These are phyloP conservation scores for Mucor lusitanicus DNA, from an alignment of 371 early-diverging fungal genomes.

Conservation along the genomic window DNA sequence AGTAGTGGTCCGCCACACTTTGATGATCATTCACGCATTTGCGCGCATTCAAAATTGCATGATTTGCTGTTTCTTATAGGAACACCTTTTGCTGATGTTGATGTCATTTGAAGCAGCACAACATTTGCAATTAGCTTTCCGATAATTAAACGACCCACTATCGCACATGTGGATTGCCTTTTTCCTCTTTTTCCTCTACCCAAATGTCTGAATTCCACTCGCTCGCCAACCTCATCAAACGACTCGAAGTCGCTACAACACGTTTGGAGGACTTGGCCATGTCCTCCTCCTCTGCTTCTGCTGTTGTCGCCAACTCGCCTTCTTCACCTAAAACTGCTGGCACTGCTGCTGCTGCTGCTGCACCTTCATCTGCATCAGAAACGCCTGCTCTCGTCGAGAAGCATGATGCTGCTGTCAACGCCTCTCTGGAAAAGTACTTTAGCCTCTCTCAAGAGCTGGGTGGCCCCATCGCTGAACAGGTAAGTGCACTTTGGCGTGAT, in stretches of 20 bases:
- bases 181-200: background rate
- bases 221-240: slow-evolving; percentile 73
- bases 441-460: slow-evolving; percentile 64
- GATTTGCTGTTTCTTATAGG: background rate
- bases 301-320: slow-evolving; percentile 49
- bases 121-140: background rate
- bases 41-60: background rate
- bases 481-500: slow-evolving; percentile 7
- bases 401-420: slow-evolving; percentile 69
- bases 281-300: slow-evolving; percentile 55
- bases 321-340: slow-evolving; percentile 41
- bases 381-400: slow-evolving; percentile 59
- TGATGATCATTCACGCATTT: no score
- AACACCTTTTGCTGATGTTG: background rate
- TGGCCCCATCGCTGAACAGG: slow-evolving; percentile 78
- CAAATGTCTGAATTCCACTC: slow-evolving; percentile 68
- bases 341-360: background rate
- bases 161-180: background rate
- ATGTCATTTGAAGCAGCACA: slow-evolving; percentile 1
- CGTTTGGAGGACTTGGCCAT: slow-evolving; percentile 82
- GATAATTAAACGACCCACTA: background rate
- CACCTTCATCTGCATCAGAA: slow-evolving; percentile 19
- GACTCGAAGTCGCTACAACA: slow-evolving; percentile 85
- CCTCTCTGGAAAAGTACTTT: slow-evolving; percentile 55
- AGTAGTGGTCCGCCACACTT: no score